Evolutionary conservation across 208 protist genomes (phyloP), one percentile per base, ranked within the genome.

Genomic region (Kentomonas sorsogonicus): DNA sequence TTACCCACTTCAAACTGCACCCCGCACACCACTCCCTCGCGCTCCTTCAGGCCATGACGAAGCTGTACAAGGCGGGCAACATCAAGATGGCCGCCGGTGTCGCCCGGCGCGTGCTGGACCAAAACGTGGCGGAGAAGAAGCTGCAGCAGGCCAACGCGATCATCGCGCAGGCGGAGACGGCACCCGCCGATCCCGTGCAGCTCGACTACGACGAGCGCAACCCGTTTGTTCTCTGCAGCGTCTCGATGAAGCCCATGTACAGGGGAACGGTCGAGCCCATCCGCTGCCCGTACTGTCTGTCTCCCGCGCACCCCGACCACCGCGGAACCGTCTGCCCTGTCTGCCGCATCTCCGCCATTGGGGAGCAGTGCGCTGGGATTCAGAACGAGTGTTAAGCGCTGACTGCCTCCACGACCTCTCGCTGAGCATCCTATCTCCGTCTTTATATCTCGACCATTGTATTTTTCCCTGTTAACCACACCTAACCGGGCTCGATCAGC

Each of bases 151-250:
- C 95, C 9, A 50, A 72, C 30, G 95, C 96, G 36, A 95, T 99
- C 44, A 72, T 98, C 16, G 63, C 83, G 30, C 78, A 91, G 45
- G 83, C 80, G 33, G 91, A 98, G 44, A 84, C 77, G 30, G 93
- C 86, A 43, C 72, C 79, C 20, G 83, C 53, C 3, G 78, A 97
- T 68, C 69, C 75, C n/a, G 29, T 83, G 18, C 5, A 59, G 16
- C 26, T 99, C 38, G 74, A 98, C 38, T 99, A 99, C 63, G 93
- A 99, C 64, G 91, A 96, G 58, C 86, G 90, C 56, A 99, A 99
- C 72, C 97, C 97, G 16, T 99, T 99, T 67, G 75, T 82, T 7
- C 54, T 98, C 39, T 98, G 95, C 77, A 74, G 63, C 45, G 71
- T 73, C 29, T 74, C 74, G 2, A 70, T 79, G 58, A 79, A 66